phyloP scores from a whole-genome alignment of 495 filamentous ascomycete species.

The Penicillium daleae region DNA sequence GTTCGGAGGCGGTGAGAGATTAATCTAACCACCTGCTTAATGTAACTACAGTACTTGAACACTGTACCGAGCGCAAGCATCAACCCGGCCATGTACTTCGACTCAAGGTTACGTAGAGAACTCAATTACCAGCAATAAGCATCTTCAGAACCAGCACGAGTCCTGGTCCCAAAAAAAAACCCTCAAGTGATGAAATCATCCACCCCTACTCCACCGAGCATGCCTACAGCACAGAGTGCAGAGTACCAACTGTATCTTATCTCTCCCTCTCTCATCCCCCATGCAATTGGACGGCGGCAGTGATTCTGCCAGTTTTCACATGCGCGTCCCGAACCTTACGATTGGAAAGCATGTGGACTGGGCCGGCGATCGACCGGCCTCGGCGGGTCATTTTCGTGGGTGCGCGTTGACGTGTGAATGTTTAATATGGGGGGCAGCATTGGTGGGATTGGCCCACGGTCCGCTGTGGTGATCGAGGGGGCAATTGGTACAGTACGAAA shows the following conservation, averaged over 20 bases:
- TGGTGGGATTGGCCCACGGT: conserved; percentile 22
- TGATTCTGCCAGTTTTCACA: conserved; percentile 26
- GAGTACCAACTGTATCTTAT: not conserved
- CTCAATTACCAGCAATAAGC: not conserved
- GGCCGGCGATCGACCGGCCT: conserved; percentile 23
- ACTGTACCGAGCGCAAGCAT: too few relatives aligned
- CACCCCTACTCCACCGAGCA: too few relatives aligned
- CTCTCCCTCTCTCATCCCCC: not conserved
- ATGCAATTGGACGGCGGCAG: too few relatives aligned
- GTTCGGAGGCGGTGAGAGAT: conserved; percentile 2
- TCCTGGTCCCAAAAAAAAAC: not conserved
- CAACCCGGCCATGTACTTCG: too few relatives aligned
- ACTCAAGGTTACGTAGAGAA: not conserved
- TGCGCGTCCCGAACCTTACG: conserved; percentile 12
- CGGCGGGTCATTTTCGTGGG: conserved; percentile 33
- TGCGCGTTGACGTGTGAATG: conserved; percentile 4
- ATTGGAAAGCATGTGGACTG: conserved; percentile 19
- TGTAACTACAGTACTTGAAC: too few relatives aligned
- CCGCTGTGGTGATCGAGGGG: conserved; percentile 9
- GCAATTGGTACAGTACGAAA: conserved; percentile 24
- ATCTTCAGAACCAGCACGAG: not conserved
- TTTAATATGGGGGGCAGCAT: conserved; percentile 7
- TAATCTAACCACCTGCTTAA: not conserved
- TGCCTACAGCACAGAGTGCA: too few relatives aligned
- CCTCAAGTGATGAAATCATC: not conserved